These are phyloP conservation scores for Trichoderma gracile DNA, from an alignment of 2,329 filamentous ascomycete genomes.

Conservation along the genomic window DNA sequence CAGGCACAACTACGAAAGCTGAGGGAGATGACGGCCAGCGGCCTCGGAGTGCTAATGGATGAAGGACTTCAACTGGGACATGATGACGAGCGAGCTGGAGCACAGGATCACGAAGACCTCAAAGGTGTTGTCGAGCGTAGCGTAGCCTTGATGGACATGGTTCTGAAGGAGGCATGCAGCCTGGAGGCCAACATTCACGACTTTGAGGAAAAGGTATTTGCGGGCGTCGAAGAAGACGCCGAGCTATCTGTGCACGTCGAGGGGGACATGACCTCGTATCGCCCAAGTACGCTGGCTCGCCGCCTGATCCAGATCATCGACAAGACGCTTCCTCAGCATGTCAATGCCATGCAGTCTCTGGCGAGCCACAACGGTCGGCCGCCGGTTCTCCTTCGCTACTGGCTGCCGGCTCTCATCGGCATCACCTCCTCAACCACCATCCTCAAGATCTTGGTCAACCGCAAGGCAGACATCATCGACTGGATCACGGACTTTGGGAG, in stretches of 20 bases:
- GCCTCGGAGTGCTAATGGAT: conserved; percentile 82
- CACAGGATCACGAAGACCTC: conserved; percentile 53
- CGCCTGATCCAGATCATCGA: conserved; percentile 70
- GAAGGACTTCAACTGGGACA: conserved; percentile 73
- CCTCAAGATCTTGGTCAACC: conserved; percentile 73
- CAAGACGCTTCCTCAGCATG: conserved; percentile 67
- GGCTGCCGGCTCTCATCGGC: conserved; percentile 72
- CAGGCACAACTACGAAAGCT: conserved; percentile 70
- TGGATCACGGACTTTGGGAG: conserved; percentile 79
- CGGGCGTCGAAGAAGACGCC: conserved; percentile 61
- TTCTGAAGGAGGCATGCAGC: conserved; percentile 70
- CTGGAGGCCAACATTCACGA: conserved; percentile 63
- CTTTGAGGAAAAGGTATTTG: conserved; percentile 67
- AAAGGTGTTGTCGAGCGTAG: conserved; percentile 78
- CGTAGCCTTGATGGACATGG: conserved; percentile 81
- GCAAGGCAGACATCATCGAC: conserved; percentile 71
- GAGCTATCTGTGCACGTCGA: conserved; percentile 57
- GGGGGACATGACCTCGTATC: conserved; percentile 47
- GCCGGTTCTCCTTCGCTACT: conserved; percentile 75
- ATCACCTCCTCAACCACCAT: conserved; percentile 84
- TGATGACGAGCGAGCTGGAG: conserved; percentile 58
- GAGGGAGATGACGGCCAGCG: conserved; percentile 79
- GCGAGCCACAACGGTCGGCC: conserved; percentile 72
- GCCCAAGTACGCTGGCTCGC: conserved; percentile 62
- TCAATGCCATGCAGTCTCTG: conserved; percentile 54